These are phyloP conservation scores for Hyphopichia wangnamkhiaoensis DNA, from an alignment of 1,139 yeast genomes.

Conservation along the genomic window DNA sequence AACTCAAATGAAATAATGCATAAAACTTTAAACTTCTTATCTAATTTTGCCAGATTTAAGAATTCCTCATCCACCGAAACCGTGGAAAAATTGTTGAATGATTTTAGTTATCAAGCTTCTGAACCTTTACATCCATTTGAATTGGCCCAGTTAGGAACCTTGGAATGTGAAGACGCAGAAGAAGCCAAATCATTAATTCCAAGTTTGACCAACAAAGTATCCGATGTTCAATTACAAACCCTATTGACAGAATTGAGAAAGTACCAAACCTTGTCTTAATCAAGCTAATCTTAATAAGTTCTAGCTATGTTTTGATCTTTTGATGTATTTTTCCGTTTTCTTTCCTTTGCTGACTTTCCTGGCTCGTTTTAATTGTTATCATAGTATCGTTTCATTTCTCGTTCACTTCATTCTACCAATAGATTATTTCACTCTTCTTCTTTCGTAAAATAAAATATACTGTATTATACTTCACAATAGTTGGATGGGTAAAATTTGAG, in stretches of 20 bases:
- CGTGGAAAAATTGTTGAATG: constrained; percentile 80
- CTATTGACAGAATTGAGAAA: constrained; percentile 83
- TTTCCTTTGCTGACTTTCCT: no score
- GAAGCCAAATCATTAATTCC: constrained; percentile 96
- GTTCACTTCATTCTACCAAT: neutral
- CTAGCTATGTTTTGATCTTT: no score
- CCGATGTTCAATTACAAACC: constrained; percentile 85
- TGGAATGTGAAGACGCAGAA: constrained; percentile 95
- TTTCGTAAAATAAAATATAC: neutral
- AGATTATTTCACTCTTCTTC: no score
- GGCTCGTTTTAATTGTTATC: no score
- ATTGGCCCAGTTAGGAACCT: constrained; percentile 88
- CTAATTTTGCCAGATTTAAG: constrained; percentile 85
- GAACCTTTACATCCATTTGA: constrained; percentile 90
- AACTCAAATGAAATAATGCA: constrained; percentile 71
- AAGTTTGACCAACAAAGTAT: constrained; percentile 74
- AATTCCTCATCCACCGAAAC: constrained; percentile 93
- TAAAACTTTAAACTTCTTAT: constrained; percentile 85
- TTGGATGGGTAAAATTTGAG: no score
- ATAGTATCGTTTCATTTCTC: no score
- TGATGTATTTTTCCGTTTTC: neutral
- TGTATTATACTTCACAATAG: constrained; percentile 1
- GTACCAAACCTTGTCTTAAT: constrained; percentile 47
- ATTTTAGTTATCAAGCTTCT: constrained; percentile 58
- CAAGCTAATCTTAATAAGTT: no score